Percentiles rank a stretch among this genome's conserved stretches.
These are phyloP conservation scores for Penicillium lividum DNA, from an alignment of 495 filamentous ascomycete genomes.

Conservation along the genomic window DNA sequence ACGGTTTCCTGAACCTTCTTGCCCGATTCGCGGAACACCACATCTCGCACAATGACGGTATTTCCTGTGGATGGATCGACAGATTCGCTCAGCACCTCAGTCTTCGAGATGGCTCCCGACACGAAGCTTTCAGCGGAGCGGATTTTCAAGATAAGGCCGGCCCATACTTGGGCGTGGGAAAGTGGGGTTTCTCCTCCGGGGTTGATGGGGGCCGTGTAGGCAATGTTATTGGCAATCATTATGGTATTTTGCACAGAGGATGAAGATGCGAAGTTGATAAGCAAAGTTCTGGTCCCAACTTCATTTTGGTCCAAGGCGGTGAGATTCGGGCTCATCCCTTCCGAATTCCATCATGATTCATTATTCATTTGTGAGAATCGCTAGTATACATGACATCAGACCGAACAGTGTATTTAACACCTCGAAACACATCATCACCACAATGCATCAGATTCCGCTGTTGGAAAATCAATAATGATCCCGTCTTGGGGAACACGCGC, in stretches of 20 bases:
- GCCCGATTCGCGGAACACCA: conserved; percentile 25
- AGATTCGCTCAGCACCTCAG: conserved; percentile 40
- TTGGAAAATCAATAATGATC: conserved; percentile 77
- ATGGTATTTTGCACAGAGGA: neutral
- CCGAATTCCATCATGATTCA: too few species aligned
- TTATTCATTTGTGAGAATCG: too few species aligned
- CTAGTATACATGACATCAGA: conserved; percentile 71
- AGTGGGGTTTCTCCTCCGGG: conserved; percentile 44
- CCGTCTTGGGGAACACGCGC: conserved; percentile 69
- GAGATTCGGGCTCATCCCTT: neutral
- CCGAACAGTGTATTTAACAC: conserved; percentile 75
- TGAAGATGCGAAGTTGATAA: neutral
- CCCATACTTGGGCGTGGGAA: conserved; percentile 50
- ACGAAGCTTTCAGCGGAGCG: conserved; percentile 54
- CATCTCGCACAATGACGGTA: conserved; percentile 26
- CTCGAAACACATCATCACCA: conserved; percentile 71
- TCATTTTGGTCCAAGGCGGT: neutral
- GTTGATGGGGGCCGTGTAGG: conserved; percentile 56
- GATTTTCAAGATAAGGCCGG: conserved; percentile 51
- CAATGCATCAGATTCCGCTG: conserved; percentile 67
- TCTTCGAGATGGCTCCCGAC: conserved; percentile 43
- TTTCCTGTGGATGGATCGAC: conserved; percentile 33
- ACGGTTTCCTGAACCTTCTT: conserved; percentile 28
- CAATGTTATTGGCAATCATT: conserved; percentile 42
- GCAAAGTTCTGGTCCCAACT: too few species aligned